These are phyloP conservation scores for Cucurbita maxima DNA, from an alignment of 306 rosid genomes.

Conservation along the genomic window DNA sequence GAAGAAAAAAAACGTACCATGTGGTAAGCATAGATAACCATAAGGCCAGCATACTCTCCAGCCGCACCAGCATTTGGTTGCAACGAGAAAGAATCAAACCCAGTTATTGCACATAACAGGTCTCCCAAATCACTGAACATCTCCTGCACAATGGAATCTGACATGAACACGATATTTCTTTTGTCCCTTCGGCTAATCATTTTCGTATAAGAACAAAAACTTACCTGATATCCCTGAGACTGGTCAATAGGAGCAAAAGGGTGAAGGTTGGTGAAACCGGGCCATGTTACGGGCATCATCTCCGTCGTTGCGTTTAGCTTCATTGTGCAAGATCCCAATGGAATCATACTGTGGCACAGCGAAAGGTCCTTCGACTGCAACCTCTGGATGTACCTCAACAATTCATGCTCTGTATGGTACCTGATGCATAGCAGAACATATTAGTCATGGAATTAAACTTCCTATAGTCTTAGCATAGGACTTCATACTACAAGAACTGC, in stretches of 20 bases:
- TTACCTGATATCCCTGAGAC: conserved; percentile 91
- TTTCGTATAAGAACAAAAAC: background rate
- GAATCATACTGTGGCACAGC: conserved; percentile 96
- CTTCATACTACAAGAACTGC: background rate
- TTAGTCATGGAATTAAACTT: background rate
- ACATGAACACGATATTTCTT: background rate
- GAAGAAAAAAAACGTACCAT: conserved; percentile 19
- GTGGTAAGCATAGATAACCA: conserved; percentile 99
- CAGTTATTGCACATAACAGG: conserved; percentile 66
- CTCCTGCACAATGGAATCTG: conserved; percentile 35
- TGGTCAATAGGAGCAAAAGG: conserved; percentile 92
- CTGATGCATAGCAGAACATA: conserved; percentile 23
- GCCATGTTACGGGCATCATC: conserved; percentile 99
- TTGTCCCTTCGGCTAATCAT: background rate
- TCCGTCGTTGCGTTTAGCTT: conserved; percentile 92
- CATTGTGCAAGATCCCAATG: conserved; percentile 97
- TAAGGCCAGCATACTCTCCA: conserved; percentile 98
- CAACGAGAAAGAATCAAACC: conserved; percentile 95
- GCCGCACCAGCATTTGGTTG: conserved; percentile 99
- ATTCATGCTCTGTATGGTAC: conserved; percentile 95
- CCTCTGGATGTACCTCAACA: conserved; percentile 69
- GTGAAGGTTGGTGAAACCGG: conserved; percentile 62
- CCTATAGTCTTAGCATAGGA: background rate
- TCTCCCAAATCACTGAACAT: conserved; percentile 87
- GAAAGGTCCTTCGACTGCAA: conserved; percentile 88